phyloP scores from a whole-genome alignment of 2,329 filamentous ascomycete genomes.

The Epichloe hybrida region DNA sequence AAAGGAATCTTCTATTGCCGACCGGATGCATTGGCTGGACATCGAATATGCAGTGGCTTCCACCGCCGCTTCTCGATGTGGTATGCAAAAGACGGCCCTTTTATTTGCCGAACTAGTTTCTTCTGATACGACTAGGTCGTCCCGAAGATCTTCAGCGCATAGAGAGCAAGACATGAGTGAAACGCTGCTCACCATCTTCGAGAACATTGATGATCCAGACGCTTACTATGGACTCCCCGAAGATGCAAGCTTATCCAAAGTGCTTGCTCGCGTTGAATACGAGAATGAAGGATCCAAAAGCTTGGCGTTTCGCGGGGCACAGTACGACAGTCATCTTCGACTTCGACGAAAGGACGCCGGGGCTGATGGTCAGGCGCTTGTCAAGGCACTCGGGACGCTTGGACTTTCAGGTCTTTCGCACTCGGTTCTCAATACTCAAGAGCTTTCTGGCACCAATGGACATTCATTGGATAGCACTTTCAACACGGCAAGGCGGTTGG shows the following conservation, averaged over 20 bases:
- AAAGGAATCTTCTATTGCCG: conserved; percentile 62
- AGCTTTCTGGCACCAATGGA: conserved; percentile 42
- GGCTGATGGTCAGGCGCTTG: conserved; percentile 52
- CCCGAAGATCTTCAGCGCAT: conserved; percentile 52
- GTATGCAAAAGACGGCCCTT: conserved; percentile 77
- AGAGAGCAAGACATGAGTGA: conserved; percentile 45
- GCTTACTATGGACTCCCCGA: conserved; percentile 87
- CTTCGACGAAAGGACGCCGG: conserved; percentile 39
- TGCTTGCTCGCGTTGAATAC: conserved; percentile 74
- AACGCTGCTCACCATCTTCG: conserved; percentile 69
- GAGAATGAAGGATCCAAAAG: conserved; percentile 80
- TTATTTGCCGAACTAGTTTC: conserved; percentile 65
- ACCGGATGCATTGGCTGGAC: conserved; percentile 75
- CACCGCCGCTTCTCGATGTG: conserved; percentile 59
- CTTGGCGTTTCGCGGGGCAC: conserved; percentile 78
- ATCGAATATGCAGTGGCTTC: conserved; percentile 62
- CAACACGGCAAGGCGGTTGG: conserved; percentile 65
- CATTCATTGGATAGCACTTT: conserved; percentile 59
- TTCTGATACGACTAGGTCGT: conserved; percentile 40
- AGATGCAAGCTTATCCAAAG: conserved; percentile 58
- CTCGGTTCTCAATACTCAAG: conserved; percentile 57
- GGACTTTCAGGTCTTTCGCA: conserved; percentile 79
- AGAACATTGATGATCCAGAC: conserved; percentile 89
- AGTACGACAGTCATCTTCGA: conserved; percentile 75
- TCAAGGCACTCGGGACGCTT: conserved; percentile 65